Percentiles rank a stretch among this genome's conserved stretches.
These are phyloP conservation scores for Fusarium torreyae DNA, from an alignment of 2,329 filamentous ascomycete genomes.

Conservation along the genomic window DNA sequence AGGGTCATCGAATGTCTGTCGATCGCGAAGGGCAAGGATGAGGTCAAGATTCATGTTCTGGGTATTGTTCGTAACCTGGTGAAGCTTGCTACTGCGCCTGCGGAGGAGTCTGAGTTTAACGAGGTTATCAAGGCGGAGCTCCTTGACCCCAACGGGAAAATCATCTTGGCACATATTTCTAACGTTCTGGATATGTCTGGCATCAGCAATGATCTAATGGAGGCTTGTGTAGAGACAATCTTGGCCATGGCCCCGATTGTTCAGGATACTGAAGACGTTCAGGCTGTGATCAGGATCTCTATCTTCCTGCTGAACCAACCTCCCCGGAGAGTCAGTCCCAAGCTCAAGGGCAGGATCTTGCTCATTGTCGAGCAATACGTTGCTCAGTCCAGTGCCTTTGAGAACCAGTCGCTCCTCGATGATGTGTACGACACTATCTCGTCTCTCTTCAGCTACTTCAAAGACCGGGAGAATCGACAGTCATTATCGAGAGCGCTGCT, in stretches of 20 bases:
- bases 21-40: constrained; percentile 82
- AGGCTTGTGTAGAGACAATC: constrained; percentile 83
- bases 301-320: constrained; percentile 88
- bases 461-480: constrained; percentile 82
- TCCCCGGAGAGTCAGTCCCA: constrained; percentile 84
- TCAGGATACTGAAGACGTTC: constrained; percentile 76
- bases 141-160: constrained; percentile 69
- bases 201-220: constrained; percentile 80
- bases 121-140: constrained; percentile 70
- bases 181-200: constrained; percentile 73
- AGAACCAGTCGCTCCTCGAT: constrained; percentile 65
- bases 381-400: constrained; percentile 67
- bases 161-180: constrained; percentile 78
- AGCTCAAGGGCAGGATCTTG: constrained; percentile 85
- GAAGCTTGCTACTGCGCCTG: constrained; percentile 69
- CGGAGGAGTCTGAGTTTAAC: constrained; percentile 69
- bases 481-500: constrained; percentile 80
- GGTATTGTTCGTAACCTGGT: constrained; percentile 81
- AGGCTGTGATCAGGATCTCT: constrained; percentile 84
- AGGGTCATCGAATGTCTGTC: constrained; percentile 81
- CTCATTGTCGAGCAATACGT: constrained; percentile 87
- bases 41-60: constrained; percentile 87
- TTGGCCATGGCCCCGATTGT: constrained; percentile 82
- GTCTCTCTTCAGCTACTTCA: constrained; percentile 91
- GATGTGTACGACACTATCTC: constrained; percentile 82